Percentiles rank a stretch among this genome's conserved stretches.
Conservation (phyloP, 2,329 filamentous ascomycete genomes). For the Trichoderma sp. region DNA sequence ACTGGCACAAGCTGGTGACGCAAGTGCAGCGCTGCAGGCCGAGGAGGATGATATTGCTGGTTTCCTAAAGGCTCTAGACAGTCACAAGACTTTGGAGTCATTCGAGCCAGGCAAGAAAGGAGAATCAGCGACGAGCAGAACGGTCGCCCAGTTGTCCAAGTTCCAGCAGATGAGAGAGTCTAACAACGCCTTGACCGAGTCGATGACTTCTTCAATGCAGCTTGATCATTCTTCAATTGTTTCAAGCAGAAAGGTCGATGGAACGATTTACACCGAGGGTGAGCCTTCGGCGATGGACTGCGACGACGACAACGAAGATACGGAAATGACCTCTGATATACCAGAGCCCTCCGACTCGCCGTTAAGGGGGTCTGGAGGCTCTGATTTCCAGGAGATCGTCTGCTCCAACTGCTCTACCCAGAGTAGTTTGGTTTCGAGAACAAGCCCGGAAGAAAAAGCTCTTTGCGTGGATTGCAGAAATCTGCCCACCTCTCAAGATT, state of each 20-base stretch:
- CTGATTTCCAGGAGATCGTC: not conserved
- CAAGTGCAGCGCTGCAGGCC: conserved; percentile 53
- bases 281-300: not conserved
- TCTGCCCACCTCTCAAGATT: not conserved
- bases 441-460: not conserved
- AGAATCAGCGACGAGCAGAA: conserved; percentile 71
- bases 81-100: conserved; percentile 78
- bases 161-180: conserved; percentile 90
- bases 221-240: conserved; percentile 81
- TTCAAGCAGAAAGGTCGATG: conserved; percentile 60
- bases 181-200: conserved; percentile 85
- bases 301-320: not conserved
- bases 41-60: conserved; percentile 94
- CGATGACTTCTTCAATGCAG: conserved; percentile 86
- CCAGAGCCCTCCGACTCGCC: not conserved
- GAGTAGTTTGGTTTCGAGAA: accelerated
- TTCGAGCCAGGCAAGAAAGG: conserved; percentile 69
- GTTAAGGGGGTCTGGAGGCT: accelerated
- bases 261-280: conserved; percentile 60
- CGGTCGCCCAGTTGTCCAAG: conserved; percentile 76
- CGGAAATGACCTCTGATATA: not conserved
- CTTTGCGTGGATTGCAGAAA: not conserved
- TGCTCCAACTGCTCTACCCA: not conserved
- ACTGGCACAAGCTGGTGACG: not conserved
- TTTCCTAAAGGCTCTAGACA: conserved; percentile 85